These are phyloP conservation scores for Cercospora sojina DNA, from an alignment of 2,329 filamentous ascomycete species.

Conservation along the genomic window DNA sequence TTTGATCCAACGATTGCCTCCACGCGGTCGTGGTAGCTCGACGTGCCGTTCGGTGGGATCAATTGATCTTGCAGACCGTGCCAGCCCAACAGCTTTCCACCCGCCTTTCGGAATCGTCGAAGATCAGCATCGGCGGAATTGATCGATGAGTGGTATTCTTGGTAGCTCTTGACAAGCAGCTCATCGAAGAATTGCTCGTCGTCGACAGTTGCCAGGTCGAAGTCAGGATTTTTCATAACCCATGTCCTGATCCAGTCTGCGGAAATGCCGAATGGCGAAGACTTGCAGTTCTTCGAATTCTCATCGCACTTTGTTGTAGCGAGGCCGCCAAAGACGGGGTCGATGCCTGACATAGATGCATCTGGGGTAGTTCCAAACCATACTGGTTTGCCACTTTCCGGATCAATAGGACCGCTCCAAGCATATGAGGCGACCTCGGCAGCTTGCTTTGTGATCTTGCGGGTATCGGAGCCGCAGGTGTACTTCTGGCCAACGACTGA, in stretches of 20 bases:
- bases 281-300: constrained; percentile 28
- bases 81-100: constrained; percentile 44
- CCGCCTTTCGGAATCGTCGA: constrained; percentile 36
- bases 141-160: constrained; percentile 38
- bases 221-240: constrained; percentile 33
- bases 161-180: constrained; percentile 17
- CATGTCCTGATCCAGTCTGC: constrained; percentile 40
- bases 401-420: constrained; percentile 38
- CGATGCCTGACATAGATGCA: constrained; percentile 28
- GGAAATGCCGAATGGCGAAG: constrained; percentile 35
- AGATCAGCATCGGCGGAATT: constrained; percentile 42
- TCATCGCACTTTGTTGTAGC: constrained; percentile 33
- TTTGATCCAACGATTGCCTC: constrained; percentile 14
- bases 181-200: constrained; percentile 24
- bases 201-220: constrained; percentile 23
- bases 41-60: constrained; percentile 40
- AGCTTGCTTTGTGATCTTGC: constrained; percentile 33
- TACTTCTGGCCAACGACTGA: constrained; percentile 33
- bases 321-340: constrained; percentile 26
- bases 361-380: constrained; percentile 36
- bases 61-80: constrained; percentile 42
- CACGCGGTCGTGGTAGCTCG: constrained; percentile 39
- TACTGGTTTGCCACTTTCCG: constrained; percentile 17
- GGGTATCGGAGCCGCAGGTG: constrained; percentile 28
- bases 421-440: constrained; percentile 35